Base-by-base conservation (phyloP, 2,329 filamentous ascomycete species). In the Aspergillus hiratsukae region DNA sequence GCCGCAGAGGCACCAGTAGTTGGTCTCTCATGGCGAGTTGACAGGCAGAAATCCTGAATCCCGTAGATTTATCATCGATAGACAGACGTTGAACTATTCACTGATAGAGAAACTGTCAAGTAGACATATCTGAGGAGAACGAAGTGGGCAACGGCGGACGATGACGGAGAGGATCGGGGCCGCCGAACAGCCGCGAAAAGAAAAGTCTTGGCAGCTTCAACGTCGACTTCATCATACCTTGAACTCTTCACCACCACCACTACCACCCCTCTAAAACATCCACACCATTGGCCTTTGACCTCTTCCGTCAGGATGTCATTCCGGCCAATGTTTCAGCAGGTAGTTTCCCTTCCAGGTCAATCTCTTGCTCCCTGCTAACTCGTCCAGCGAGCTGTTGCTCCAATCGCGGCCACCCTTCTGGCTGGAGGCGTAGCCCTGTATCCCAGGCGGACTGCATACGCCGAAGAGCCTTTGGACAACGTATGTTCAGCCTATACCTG, bases 321-420 rank as follows among this genome's bases (percentile, higher is more conserved):
- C 65, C 71, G 72, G 68, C 71, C 71, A 69, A 69, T 75, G 63
- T 67, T 75, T 61, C 68, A 72, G 58, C 72, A 71, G 71, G 75
- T 76, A 55, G 67, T 63, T 3, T 43, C 19, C 10, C 21, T 10
- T 19, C 43, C 51, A 45, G 4, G 49, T 29, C 45, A 45, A 0
- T 48, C 17, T 23, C 7, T 49, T 48, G 52, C 58, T 57, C 49
- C 21, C 52, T 48, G 56, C 67, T 75, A 59, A 75, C 64, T 54
- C 50, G 56, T 64, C 53, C 54, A 75, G 69, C 71, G 71, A 66
- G 69, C 67, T 67, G 69, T 72, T 63, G 71, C 70, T 69, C 71
- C 72, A 57, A 67, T 75, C 63, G 72, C 73, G 63, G 70, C 68
- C 61, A 69, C 72, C 56, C 69, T 76, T 61, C 64, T 76, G 58